Evolutionary conservation across 345 rosid species (phyloP), one percentile per base, ranked within the genome.

Genomic region (Limnanthes douglasii): DNA sequence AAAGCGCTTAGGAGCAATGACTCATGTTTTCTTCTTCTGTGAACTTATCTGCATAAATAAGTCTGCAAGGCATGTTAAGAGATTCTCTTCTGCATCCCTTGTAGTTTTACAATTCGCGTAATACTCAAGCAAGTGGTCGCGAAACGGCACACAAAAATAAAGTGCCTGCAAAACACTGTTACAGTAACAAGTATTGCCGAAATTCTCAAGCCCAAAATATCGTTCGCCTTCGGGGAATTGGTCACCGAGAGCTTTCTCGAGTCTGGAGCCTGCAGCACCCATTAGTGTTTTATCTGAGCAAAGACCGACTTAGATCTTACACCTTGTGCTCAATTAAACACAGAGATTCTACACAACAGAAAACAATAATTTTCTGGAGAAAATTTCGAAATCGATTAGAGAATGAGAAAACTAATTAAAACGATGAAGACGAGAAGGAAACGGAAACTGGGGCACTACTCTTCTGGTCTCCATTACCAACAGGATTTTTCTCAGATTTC

Each of bases 181-280:
- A 45, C 98, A 90, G 64, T 90, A 90, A 48, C 96, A 90, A 49
- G 98, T 90, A 54, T 90, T 90, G 54, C 98, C 98, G 58, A 84
- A 90, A 61, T 90, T 90, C 75, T 90, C 98, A 44, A 90, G 85
- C 34, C 98, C 98, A 32, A 90, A 90, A 65, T 84, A 90, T 11
- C 96, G 85, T 53, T 90, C 96, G 35, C 98, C 98, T 68, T 90
- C 98, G 6, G 98, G 98, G 56, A 90, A 90, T 65, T 81, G 94
- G 64, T 90, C 98, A 57, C 98, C 96, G 22, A 90, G 73, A 54
- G 98, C 98, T 61, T 90, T 90, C 85, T 90, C 98, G 52, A 90
- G 96, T 66, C 78, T 90, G 27, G 98, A 90, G 38, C 96, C 98
- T 31, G 96, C 93, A 32, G 93, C 96, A 8, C 98, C 98, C 98